Percentiles rank a stretch among this genome's conserved stretches.
phyloP scores from a whole-genome alignment of 768 basidiomycete species.

The Mycena pura region DNA sequence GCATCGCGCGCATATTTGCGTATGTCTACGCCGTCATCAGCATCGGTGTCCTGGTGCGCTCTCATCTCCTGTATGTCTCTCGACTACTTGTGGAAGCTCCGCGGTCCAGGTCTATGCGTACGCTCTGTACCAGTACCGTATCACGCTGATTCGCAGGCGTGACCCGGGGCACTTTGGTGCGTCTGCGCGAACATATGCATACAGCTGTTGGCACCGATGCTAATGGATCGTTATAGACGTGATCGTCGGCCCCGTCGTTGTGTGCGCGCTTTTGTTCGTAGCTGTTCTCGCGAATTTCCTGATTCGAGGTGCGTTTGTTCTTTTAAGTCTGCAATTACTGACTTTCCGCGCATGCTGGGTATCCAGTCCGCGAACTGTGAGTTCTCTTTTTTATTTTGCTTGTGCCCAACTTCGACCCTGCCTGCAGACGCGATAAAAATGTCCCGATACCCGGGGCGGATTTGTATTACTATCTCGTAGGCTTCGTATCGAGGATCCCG shows the following conservation, averaged over 20 bases:
- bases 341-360: neutral
- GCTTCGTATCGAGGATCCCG: neutral
- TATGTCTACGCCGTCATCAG: conserved; percentile 85
- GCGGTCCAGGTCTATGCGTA: conserved; percentile 83
- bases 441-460: conserved; percentile 42
- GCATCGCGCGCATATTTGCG: conserved; percentile 78
- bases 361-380: conserved; percentile 67
- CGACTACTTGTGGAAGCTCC: neutral
- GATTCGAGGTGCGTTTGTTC: conserved; percentile 68
- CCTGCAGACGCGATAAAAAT: conserved; percentile 40
- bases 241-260: conserved; percentile 80
- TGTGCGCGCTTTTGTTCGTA: conserved; percentile 83
- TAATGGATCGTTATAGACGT: conserved; percentile 68
- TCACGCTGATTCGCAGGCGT: conserved; percentile 88
- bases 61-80: neutral
- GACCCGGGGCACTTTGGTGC: conserved; percentile 91
- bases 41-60: conserved; percentile 65
- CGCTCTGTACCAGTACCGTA: conserved; percentile 82
- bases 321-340: neutral
- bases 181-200: too few relatives aligned
- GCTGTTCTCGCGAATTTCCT: conserved; percentile 90
- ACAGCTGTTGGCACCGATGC: too few relatives aligned
- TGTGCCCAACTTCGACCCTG: neutral
- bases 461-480: conserved; percentile 18
- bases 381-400: conserved; percentile 26